These are phyloP conservation scores for Psilocybe sp. DNA, from an alignment of 768 basidiomycete species.

Conservation along the genomic window DNA sequence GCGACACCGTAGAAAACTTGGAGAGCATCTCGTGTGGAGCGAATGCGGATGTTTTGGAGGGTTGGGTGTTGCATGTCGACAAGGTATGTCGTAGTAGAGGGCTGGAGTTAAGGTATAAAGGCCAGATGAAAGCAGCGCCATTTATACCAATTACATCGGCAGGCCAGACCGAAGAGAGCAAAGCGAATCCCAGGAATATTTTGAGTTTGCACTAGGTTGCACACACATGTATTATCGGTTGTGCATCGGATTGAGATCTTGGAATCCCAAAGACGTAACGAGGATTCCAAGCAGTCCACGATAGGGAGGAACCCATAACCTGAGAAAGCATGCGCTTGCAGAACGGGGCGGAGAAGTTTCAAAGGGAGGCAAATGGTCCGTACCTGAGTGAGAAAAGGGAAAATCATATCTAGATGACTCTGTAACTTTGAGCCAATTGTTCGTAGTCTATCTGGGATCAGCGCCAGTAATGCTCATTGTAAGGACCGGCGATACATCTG, in stretches of 20 bases:
- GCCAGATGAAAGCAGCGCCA: conserved; percentile 7
- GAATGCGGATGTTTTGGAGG: conserved; percentile 70
- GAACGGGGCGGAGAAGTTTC: conserved; percentile 37
- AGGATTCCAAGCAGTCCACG: conserved; percentile 34
- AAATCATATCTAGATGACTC: conserved; percentile 27
- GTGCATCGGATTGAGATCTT: conserved; percentile 35
- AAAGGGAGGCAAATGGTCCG: conserved; percentile 30
- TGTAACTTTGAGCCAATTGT: conserved; percentile 34
- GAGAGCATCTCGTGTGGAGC: conserved; percentile 76
- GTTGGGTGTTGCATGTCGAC: conserved; percentile 70
- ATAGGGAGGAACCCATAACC: conserved; percentile 21
- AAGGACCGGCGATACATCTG: too few relatives aligned
- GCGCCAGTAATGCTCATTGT: conserved; percentile 10
- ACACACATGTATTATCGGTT: conserved; percentile 25
- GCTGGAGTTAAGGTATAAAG: conserved; percentile 17
- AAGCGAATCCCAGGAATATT: conserved; percentile 39
- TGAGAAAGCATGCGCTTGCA: conserved; percentile 33
- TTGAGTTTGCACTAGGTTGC: conserved; percentile 62
- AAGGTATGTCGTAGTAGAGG: conserved; percentile 10
- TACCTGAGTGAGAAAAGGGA: conserved; percentile 28
- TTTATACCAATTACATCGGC: conserved; percentile 22
- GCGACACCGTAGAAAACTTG: conserved; percentile 81
- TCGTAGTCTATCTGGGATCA: conserved; percentile 40
- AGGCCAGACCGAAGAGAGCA: conserved; percentile 35
- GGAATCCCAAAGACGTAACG: conserved; percentile 40